Evolutionary conservation across 2,329 filamentous ascomycete genomes (phyloP).

Genomic region (Penicillium sp.): DNA sequence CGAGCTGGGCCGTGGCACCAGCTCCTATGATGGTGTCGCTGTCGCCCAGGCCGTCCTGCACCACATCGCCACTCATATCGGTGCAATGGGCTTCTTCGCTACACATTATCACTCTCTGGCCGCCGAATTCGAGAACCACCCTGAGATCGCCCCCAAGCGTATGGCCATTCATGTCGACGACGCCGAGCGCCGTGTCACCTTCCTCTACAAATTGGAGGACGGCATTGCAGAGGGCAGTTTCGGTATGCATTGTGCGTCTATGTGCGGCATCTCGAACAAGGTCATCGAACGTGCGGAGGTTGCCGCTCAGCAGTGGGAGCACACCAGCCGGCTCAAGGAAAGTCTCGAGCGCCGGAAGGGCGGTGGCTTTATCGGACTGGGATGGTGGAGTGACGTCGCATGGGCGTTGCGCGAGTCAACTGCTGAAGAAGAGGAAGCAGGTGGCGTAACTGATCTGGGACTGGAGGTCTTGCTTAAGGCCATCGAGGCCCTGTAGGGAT

Average conservation of each 20-base stretch:
- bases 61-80: constrained; percentile 89
- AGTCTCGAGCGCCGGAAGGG: constrained; percentile 78
- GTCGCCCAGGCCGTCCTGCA: constrained; percentile 98
- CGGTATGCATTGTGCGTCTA: constrained; percentile 97
- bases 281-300: constrained; percentile 86
- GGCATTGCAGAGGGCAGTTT: constrained; percentile 96
- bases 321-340: constrained; percentile 87
- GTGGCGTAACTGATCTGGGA: constrained; percentile 49
- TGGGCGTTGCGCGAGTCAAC: constrained; percentile 66
- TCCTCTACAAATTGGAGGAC: constrained; percentile 89
- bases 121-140: constrained; percentile 84
- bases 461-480: constrained; percentile 60
- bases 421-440: constrained; percentile 31
- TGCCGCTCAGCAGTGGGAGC: constrained; percentile 91
- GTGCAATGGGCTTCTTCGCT: constrained; percentile 93
- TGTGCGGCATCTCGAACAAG: constrained; percentile 87
- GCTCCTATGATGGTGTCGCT: constrained; percentile 92
- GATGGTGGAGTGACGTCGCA: constrained; percentile 83
- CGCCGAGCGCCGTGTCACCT: constrained; percentile 81
- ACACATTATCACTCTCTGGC: constrained; percentile 96
- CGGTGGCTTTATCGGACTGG: constrained; percentile 79
- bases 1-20: constrained; percentile 91
- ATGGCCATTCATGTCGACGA: constrained; percentile 97
- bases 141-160: constrained; percentile 79
- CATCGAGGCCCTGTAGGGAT: constrained; percentile 54